Percentiles rank a stretch among this genome's conserved stretches.
Conservation (phyloP, 768 basidiomycete genomes). For the Lanmaoa rubissima region DNA sequence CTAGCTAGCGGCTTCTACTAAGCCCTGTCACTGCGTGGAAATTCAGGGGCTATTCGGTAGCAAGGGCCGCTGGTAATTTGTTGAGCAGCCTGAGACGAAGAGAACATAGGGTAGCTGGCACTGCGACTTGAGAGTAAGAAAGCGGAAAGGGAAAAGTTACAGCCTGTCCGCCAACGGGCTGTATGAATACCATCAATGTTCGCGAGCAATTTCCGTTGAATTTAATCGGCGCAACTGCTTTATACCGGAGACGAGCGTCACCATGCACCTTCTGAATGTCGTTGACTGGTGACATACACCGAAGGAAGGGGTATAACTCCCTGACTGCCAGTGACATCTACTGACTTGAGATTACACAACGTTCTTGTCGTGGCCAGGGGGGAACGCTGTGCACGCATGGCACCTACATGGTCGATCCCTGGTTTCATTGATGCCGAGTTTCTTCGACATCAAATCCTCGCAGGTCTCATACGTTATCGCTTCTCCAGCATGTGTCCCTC, state of each 20-base stretch:
- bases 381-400: too few relatives aligned
- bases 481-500: constrained; percentile 10
- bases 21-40: background rate
- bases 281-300: background rate
- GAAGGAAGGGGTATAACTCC: background rate
- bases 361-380: background rate
- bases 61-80: constrained; percentile 1
- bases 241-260: constrained; percentile 13
- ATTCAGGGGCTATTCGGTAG: background rate
- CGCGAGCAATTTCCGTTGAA: constrained; percentile 25
- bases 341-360: constrained; percentile 7
- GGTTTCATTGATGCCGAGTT: constrained; percentile 7
- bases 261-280: constrained; percentile 7
- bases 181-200: constrained; percentile 12
- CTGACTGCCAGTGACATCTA: too few relatives aligned
- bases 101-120: background rate
- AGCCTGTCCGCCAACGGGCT: constrained; percentile 4
- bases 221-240: constrained; percentile 22
- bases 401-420: too few relatives aligned
- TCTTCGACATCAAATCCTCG: background rate
- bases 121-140: constrained; percentile 6
- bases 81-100: background rate
- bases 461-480: constrained; percentile 19
- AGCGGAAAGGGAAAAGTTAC: background rate
- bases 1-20: background rate